phyloP scores from a whole-genome alignment of 139 green algal species.

The Micractinium conductrix region DNA sequence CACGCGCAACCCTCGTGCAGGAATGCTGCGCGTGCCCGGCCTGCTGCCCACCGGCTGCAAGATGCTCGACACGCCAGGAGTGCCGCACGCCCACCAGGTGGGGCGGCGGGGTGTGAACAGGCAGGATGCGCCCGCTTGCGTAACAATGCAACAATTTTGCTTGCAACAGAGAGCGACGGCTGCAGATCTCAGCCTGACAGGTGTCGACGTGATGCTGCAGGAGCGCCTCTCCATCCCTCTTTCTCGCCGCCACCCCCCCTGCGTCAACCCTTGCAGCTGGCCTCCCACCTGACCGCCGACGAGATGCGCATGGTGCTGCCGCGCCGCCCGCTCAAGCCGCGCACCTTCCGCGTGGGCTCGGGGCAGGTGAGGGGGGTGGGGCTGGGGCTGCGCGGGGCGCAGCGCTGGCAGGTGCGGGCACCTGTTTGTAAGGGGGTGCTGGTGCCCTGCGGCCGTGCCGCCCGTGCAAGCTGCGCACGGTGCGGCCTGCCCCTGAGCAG shows the following conservation, averaged over 20 bases:
- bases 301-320: constrained; percentile 86
- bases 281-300: constrained; percentile 63
- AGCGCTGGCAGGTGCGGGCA: background rate
- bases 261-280: constrained; percentile 10
- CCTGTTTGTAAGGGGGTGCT: too few relatives aligned
- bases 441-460: too few relatives aligned
- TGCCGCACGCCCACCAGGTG: constrained; percentile 88
- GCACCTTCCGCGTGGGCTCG: constrained; percentile 84
- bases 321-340: constrained; percentile 70
- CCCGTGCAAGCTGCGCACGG: too few relatives aligned
- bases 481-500: too few relatives aligned
- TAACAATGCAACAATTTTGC: too few relatives aligned
- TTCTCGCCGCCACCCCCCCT: too few relatives aligned
- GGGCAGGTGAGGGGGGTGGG: constrained; percentile 48
- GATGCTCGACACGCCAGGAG: constrained; percentile 96
- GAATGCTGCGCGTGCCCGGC: constrained; percentile 80
- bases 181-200: too few relatives aligned
- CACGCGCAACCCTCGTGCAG: constrained; percentile 20
- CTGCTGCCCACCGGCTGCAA: constrained; percentile 78
- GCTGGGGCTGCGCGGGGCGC: background rate
- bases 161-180: too few relatives aligned
- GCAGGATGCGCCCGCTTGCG: too few relatives aligned
- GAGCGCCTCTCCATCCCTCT: too few relatives aligned
- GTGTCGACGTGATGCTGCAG: too few relatives aligned
- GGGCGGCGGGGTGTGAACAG: constrained; percentile 44